These are phyloP conservation scores for Pleurotus eryngii DNA, from an alignment of 768 basidiomycete species.

Conservation along the genomic window DNA sequence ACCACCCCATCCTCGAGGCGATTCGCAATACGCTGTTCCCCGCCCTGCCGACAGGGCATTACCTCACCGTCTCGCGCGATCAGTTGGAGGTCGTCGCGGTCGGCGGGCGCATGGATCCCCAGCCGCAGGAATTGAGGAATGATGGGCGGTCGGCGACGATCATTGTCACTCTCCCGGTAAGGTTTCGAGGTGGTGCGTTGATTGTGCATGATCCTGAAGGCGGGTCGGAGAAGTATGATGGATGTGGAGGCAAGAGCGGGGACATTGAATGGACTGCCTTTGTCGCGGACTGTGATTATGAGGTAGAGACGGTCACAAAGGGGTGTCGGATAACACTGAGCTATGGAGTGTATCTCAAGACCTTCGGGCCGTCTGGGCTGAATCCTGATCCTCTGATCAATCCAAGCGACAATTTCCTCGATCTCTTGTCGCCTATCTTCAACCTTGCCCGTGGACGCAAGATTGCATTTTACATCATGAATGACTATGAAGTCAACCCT, in stretches of 20 bases:
- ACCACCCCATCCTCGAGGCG: slow-evolving; percentile 79
- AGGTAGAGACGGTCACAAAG: slow-evolving; percentile 66
- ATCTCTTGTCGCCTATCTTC: slow-evolving; percentile 66
- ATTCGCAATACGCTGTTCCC: slow-evolving; percentile 73
- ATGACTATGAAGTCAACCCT: slow-evolving; percentile 70
- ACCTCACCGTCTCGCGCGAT: slow-evolving; percentile 66
- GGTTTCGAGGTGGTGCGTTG: slow-evolving; percentile 67
- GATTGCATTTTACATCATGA: slow-evolving; percentile 68
- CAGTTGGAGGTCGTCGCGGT: slow-evolving; percentile 64
- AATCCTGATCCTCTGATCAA: slow-evolving; percentile 62
- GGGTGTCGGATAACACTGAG: slow-evolving; percentile 69
- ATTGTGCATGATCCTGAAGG: slow-evolving; percentile 55
- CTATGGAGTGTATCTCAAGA: slow-evolving; percentile 68
- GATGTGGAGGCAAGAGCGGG: slow-evolving; percentile 56
- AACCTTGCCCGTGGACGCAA: slow-evolving; percentile 69
- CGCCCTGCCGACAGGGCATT: slow-evolving; percentile 60
- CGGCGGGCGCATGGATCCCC: slow-evolving; percentile 57
- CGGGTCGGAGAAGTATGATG: slow-evolving; percentile 58
- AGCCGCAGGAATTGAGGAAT: slow-evolving; percentile 48
- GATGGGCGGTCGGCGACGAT: slow-evolving; percentile 75
- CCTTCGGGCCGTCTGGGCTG: slow-evolving; percentile 53
- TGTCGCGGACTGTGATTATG: slow-evolving; percentile 70
- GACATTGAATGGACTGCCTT: slow-evolving; percentile 81
- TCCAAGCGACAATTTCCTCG: slow-evolving; percentile 73
- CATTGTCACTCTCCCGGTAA: slow-evolving; percentile 69